These are phyloP conservation scores for Blastocystis sp. DNA, from an alignment of 352 stramenopile genomes.

Conservation along the genomic window DNA sequence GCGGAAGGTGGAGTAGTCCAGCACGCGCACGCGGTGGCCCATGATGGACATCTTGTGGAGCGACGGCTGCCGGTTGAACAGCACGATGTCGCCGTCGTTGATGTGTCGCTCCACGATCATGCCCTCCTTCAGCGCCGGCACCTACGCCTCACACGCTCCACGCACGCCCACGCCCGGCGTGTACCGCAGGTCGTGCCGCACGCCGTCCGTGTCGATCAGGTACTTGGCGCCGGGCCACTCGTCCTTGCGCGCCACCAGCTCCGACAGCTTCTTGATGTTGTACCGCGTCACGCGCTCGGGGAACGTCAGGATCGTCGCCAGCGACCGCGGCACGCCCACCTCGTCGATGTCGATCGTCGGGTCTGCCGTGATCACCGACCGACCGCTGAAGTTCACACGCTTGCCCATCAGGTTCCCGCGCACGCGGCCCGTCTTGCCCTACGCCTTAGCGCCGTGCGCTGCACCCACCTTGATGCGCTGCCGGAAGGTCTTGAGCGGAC, in stretches of 20 bases:
- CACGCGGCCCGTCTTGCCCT: constrained; percentile 94
- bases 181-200: constrained; percentile 94
- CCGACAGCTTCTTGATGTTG: constrained; percentile 91
- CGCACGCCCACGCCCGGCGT: constrained; percentile 78
- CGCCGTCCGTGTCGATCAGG: constrained; percentile 93
- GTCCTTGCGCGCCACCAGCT: constrained; percentile 89
- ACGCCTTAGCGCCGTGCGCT: constrained; percentile 17
- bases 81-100: constrained; percentile 93
- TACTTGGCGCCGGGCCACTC: constrained; percentile 95
- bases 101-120: constrained; percentile 98
- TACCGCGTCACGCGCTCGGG: constrained; percentile 96
- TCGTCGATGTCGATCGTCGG: constrained; percentile 95
- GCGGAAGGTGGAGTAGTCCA: constrained; percentile 98
- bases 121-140: constrained; percentile 87
- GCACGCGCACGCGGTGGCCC: constrained; percentile 95
- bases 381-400: constrained; percentile 96
- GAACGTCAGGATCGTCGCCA: constrained; percentile 97
- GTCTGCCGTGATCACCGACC: constrained; percentile 98
- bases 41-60: constrained; percentile 99
- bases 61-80: constrained; percentile 98
- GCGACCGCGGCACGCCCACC: constrained; percentile 92
- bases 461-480: constrained; percentile 82
- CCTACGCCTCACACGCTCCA: constrained; percentile 83
- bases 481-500: constrained; percentile 93
- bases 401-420: constrained; percentile 99